These are phyloP conservation scores for Neurospora intermedia DNA, from an alignment of 495 filamentous ascomycete genomes.

Conservation along the genomic window DNA sequence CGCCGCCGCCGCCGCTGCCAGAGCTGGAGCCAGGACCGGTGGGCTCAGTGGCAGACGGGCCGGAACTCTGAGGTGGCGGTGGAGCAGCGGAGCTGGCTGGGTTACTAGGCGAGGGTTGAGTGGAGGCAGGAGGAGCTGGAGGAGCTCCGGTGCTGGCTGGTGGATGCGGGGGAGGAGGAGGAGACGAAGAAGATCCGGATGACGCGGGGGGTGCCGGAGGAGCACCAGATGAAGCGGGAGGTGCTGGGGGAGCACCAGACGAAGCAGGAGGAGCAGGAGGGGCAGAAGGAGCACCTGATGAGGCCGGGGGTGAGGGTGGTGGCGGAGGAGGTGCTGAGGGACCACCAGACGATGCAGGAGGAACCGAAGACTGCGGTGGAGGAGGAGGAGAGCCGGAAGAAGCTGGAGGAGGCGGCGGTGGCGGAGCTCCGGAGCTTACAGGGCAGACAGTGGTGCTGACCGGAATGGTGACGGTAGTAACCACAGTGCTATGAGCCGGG, in stretches of 20 bases:
- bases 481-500: conserved; percentile 22
- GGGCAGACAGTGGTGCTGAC: conserved; percentile 29
- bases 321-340: conserved; percentile 8
- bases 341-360: conserved; percentile 9
- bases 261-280: not conserved
- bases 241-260: not conserved
- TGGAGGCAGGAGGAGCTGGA: conserved; percentile 4
- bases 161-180: not conserved
- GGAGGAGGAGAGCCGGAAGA: conserved; percentile 4
- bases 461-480: conserved; percentile 24
- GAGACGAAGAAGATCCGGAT: not conserved
- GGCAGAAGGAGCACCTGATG: conserved; percentile 5
- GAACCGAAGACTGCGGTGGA: conserved; percentile 6
- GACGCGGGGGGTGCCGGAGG: not conserved
- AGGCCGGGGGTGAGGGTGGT: conserved; percentile 5
- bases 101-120: conserved; percentile 8
- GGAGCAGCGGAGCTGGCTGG: conserved; percentile 7
- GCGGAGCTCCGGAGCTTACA: conserved; percentile 11
- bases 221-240: not conserved
- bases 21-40: not conserved
- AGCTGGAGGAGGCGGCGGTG: conserved; percentile 5
- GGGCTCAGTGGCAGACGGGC: conserved; percentile 6
- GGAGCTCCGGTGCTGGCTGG: not conserved
- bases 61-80: conserved; percentile 5
- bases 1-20: conserved; percentile 6